Conservation (phyloP, 495 filamentous ascomycete species). For the Cudoniella acicularis region DNA sequence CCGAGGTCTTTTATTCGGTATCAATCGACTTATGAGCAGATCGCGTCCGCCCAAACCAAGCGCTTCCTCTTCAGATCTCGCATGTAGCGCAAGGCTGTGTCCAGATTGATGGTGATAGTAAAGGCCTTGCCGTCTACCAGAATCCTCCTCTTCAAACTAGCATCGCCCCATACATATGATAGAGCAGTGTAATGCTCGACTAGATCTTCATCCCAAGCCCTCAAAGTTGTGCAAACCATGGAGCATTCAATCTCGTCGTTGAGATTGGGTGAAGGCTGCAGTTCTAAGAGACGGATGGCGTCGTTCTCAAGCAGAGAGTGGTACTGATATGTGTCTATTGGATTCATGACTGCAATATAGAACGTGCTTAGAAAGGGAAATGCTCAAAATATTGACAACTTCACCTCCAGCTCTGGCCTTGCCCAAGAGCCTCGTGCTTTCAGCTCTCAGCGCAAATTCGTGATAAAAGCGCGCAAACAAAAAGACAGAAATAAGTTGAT, state of each 20-base stretch:
- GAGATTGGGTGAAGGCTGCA: background rate
- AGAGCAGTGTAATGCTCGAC: slow-evolving; percentile 11
- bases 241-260: background rate
- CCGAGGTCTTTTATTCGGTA: too few species aligned
- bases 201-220: slow-evolving; percentile 2
- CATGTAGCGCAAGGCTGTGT: background rate
- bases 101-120: background rate
- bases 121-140: background rate
- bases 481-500: too few species aligned
- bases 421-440: too few species aligned
- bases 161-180: slow-evolving; percentile 10
- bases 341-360: too few species aligned
- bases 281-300: background rate
- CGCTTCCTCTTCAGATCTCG: background rate
- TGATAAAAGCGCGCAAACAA: too few species aligned
- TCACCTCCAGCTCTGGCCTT: too few species aligned
- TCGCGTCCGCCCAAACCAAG: background rate
- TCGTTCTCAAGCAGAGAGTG: background rate
- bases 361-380: too few species aligned
- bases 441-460: too few species aligned
- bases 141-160: background rate
- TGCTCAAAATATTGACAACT: too few species aligned
- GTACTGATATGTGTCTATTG: too few species aligned
- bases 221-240: slow-evolving; percentile 12
- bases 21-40: too few species aligned